Evolutionary conservation across 1,139 yeast genomes (phyloP).

Genomic region (Pichia sp.): DNA sequence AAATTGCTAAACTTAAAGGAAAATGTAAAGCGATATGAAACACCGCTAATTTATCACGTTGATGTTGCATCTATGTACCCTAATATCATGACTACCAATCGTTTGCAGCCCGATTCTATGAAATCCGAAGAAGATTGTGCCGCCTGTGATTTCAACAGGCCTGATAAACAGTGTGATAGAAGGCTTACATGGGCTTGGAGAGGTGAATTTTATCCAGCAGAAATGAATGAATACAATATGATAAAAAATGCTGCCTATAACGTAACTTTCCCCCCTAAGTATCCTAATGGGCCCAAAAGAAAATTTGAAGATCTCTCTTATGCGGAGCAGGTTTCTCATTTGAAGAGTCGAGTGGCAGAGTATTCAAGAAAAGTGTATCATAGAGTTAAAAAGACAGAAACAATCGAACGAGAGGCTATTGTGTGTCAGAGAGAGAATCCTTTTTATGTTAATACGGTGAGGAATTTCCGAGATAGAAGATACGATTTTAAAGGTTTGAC

Average conservation of each 20-base stretch:
- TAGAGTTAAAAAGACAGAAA: conserved; percentile 72
- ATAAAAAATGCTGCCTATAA: conserved; percentile 74
- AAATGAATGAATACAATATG: conserved; percentile 87
- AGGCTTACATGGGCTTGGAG: conserved; percentile 97
- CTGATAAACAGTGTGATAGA: conserved; percentile 90
- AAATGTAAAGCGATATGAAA: conserved; percentile 61
- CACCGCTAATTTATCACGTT: conserved; percentile 89
- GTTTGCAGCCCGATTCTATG: conserved; percentile 98
- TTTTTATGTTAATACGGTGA: conserved; percentile 88
- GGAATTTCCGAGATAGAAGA: conserved; percentile 91
- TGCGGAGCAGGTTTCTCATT: conserved; percentile 66
- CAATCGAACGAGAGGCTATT: conserved; percentile 84
- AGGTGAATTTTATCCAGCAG: conserved; percentile 91
- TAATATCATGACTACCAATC: conserved; percentile 94
- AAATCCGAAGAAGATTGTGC: conserved; percentile 95
- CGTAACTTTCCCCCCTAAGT: conserved; percentile 66
- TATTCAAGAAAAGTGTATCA: conserved; percentile 83
- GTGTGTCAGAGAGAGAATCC: conserved; percentile 98
- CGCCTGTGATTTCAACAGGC: conserved; percentile 92
- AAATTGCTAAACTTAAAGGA: conserved; percentile 52
- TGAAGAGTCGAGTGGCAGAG: conserved; percentile 76
- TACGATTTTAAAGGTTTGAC: conserved; percentile 93
- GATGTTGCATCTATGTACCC: conserved; percentile 99
- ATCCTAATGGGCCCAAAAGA: conserved; percentile 48
- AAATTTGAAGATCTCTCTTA: conserved; percentile 70